Evolutionary conservation across 257 asterid genomes (phyloP), one percentile per base, ranked within the genome.

Genomic region (Solanum sejunctum): DNA sequence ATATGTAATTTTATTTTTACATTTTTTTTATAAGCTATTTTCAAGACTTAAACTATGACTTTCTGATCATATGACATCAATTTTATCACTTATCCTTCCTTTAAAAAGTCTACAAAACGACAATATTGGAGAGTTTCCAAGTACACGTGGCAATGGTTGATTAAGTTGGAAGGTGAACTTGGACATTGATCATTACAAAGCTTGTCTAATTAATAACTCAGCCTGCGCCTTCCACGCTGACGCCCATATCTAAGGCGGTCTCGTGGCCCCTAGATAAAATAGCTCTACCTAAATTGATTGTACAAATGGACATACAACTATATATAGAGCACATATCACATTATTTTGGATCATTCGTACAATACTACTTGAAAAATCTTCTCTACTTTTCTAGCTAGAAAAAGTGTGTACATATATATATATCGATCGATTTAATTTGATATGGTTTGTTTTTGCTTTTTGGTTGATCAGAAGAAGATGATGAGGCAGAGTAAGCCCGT

Each of bases 391-490:
- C 39, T 61, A 6, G 7, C 2, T 61, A 20, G 41, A 36, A 36
- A 36, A 36, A 3, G 41, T 36, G 41, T 36, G 41, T 36, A 4
- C 1, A 36, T 36, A 36, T 36, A 36, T 36, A 36, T 36, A 36
- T 41, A 41, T 41, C 9, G 64, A 57, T 63, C 20, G 20, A 63
- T 64, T 55, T 3, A 28, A 28, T 28, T 28, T 0, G n/a, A 13
- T 64, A 60, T 67, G 97, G 98, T 92, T 72, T 94, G 95, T 79
- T 91, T 94, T 91, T 94, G 97, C 85, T 94, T 94, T 83, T 85
- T 94, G 92, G 96, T 94, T 85, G 98, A 94, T 81, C 98, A 94
- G 88, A 94, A 89, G 91, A 92, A 86, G 84, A 89, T 84, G 83
- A 87, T 92, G 70, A 87, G 88, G 83, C 89, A 87, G 92, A 87